Evolutionary conservation across 1,284 basidiomycete genomes (phyloP), one percentile per base, ranked within the genome.

Genomic region (Heterobasidion occidentale): DNA sequence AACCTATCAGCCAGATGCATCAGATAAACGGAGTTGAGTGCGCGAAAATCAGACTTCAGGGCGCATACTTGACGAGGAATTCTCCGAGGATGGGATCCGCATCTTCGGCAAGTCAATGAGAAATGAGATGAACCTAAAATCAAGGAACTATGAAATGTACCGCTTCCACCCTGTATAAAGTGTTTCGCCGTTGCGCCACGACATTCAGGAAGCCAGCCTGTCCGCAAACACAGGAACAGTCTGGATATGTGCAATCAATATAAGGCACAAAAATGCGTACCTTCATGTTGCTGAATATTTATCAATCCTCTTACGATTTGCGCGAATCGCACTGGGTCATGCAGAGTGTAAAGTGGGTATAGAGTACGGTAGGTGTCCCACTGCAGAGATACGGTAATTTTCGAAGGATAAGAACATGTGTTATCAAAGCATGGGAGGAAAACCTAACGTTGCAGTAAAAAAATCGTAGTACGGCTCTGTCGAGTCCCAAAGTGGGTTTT

Each of bases 361-460:
- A 84, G 67, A 0, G 81, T 83, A 14, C 82, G 74, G 63, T 78
- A 84, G 0, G 83, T 84, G 59, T 86, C 83, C 84, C 83, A 85
- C 80, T 84, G 27, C 27, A 27, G 6, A 27, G 27, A 4, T 6
- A 27, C 27, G 36, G 2, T 38, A 4, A 17, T 0, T 17, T 7
- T 12, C 17, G 7, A 19, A 7, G 46, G 8, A 3, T 15, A 14
- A 51, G 9, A 15, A 51, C 11, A 51, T 19, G 50, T 3, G 12
- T 4, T 36, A 14, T 9, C 27, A 9, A 36, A n/a, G 6, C 12
- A 51, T 33, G 27, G 5, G 12, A 51, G 7, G 35, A n/a, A 56
- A 45, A 17, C 64, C 77, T 33, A 58, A 83, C 81, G 59, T 85
- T 86, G 67, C 84, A 87, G 62, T 85, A 88, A 57, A 84, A 78